Percentiles rank a stretch among this genome's conserved stretches.
phyloP scores from a whole-genome alignment of 2,329 filamentous ascomycete genomes.

The Aureobasidium namibiae region DNA sequence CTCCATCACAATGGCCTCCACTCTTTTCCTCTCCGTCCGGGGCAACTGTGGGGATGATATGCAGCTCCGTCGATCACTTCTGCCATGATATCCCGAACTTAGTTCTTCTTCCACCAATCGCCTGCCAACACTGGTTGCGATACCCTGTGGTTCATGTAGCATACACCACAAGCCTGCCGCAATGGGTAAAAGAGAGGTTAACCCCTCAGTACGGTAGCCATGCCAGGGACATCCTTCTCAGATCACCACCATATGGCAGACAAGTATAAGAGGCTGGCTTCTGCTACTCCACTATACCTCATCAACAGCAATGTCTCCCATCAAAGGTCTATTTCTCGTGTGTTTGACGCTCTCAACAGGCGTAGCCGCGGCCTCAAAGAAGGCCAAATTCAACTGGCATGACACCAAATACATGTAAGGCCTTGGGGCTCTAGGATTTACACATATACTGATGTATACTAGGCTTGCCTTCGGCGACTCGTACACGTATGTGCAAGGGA shows the following conservation, averaged over 20 bases:
- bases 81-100: not conserved
- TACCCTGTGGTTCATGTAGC: not conserved
- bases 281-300: not conserved
- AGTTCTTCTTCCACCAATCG: constrained; percentile 4
- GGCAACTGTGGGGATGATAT: constrained; percentile 1
- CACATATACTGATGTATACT: not conserved
- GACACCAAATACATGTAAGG: constrained; percentile 14
- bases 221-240: not conserved
- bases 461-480: constrained; percentile 44
- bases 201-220: not conserved
- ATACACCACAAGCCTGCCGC: not conserved
- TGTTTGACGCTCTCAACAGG: not conserved
- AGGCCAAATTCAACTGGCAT: constrained; percentile 13
- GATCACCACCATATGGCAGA: not conserved
- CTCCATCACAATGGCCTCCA: not conserved
- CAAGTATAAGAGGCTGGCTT: not conserved
- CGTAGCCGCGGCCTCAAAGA: constrained; percentile 10
- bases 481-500: constrained; percentile 48
- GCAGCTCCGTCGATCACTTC: not conserved
- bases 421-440: not conserved
- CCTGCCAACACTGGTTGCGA: not conserved
- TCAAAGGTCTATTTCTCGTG: not conserved
- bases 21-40: not conserved
- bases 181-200: not conserved
- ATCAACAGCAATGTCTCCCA: not conserved